phyloP scores from a whole-genome alignment of 805 yeast genomes.

The Groenewaldozyma salmanticensis region DNA sequence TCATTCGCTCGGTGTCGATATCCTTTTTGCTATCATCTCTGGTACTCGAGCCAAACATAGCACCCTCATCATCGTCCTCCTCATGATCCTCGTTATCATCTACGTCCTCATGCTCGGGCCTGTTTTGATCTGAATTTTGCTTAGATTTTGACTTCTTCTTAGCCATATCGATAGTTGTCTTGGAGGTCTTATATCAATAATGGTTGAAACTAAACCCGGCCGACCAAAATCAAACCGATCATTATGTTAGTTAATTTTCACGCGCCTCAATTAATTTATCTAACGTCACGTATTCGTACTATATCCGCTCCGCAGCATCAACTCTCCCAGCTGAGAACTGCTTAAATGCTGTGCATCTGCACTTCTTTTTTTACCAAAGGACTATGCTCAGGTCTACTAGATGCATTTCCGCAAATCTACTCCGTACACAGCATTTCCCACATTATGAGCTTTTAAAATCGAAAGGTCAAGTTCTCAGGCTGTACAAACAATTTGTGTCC shows the following conservation, averaged over 20 bases:
- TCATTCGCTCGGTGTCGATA: constrained; percentile 16
- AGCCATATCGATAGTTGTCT: background rate
- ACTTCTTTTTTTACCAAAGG: no score
- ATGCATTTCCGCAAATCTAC: constrained; percentile 3
- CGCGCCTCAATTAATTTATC: no score
- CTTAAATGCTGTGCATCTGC: no score
- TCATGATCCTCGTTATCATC: constrained; percentile 6
- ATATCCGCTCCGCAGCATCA: no score
- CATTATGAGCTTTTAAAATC: constrained; percentile 8
- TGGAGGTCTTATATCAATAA: background rate
- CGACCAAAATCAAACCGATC: no score
- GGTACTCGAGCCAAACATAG: background rate
- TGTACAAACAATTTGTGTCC: constrained; percentile 7
- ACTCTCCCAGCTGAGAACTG: no score
- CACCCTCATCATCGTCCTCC: constrained; percentile 6
- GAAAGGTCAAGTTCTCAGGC: constrained; percentile 4
- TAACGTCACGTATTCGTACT: no score
- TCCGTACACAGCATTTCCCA: constrained; percentile 11
- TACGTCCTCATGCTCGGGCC: background rate
- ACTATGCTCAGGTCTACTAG: background rate
- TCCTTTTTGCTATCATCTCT: background rate
- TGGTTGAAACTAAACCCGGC: no score
- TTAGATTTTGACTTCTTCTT: background rate
- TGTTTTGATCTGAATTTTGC: background rate
- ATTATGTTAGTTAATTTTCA: no score